Base-by-base conservation (phyloP, 2,329 filamentous ascomycete genomes). In the Knoxdaviesia capensis region DNA sequence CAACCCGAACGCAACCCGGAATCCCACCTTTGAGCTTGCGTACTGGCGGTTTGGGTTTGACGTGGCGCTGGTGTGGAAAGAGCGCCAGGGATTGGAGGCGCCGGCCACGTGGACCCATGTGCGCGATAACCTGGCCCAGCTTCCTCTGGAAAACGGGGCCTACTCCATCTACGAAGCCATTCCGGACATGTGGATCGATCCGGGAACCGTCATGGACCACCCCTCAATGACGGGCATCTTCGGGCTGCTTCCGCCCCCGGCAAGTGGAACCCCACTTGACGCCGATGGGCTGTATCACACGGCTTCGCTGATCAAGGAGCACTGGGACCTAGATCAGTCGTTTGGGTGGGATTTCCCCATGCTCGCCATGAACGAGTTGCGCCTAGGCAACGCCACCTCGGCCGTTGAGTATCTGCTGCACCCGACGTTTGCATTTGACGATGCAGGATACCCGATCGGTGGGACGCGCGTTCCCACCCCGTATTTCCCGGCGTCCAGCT, bases 21-120 rank as follows among this genome's bases (percentile, higher is more conserved):
- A 76, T 48, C 68, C 72, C 11, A 64, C 69, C 0, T 77, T 76
- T 43, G 72, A 77, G 54, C 55, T 70, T 5, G 66, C 71, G 6
- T 77, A 77, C 53, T 76, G 71, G 71, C 61, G 66, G 10, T 76
- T 76, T 45, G 72, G 72, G 1, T 59, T 76, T 10, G 61, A 68
- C 29, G 52, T 74, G 1, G 72, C 71, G 4, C 56, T 59, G 3
- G 48, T 54, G 7, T 77, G 72, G 71, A 69, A 68, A 49, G 44
- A 54, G 39, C 58, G 69, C 4, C 64, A 66, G 39, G 55, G 55
- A 2, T 54, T 61, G n/a, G 38, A 56, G 0, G 52, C 63, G 0
- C 69, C 71, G 0, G 38, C 49, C 0, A 48, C 51, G 2, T 77
- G 71, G 71, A 52, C 52, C 1, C 52, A 51, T 1, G 67, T 75